Conservation (phyloP, 2,329 filamentous ascomycete genomes). For the Ophiobolus disseminans region DNA sequence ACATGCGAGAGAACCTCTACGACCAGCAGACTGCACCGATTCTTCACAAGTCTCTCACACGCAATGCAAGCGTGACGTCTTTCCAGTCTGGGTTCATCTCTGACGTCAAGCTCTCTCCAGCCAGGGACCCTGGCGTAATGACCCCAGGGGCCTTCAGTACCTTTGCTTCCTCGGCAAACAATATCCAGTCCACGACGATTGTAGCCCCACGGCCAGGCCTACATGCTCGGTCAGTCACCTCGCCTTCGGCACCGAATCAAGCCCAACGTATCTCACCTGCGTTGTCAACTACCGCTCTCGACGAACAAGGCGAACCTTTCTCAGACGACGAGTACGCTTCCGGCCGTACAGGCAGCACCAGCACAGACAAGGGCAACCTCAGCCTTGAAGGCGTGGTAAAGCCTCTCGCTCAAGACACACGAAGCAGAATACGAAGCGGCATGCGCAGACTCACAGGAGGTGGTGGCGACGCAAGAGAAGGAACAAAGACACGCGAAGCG, state of each 20-base stretch:
- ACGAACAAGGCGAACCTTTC: constrained; percentile 76
- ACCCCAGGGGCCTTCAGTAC: constrained; percentile 64
- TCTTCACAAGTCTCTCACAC: constrained; percentile 76
- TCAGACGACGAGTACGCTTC: constrained; percentile 76
- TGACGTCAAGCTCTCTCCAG: constrained; percentile 69
- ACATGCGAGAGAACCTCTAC: constrained; percentile 75
- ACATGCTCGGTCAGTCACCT: constrained; percentile 84
- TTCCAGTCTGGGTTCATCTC: constrained; percentile 85
- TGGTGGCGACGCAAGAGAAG: constrained; percentile 50
- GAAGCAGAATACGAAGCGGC: constrained; percentile 57
- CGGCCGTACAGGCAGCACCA: constrained; percentile 41
- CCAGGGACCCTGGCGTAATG: constrained; percentile 59
- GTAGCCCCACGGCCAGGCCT: constrained; percentile 65
- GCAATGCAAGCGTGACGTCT: constrained; percentile 74
- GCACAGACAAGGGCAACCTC: constrained; percentile 33
- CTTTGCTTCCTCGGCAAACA: constrained; percentile 34
- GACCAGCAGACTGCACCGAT: constrained; percentile 93
- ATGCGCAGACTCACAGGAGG: constrained; percentile 70
- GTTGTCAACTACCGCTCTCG: constrained; percentile 72
- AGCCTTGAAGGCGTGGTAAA: constrained; percentile 62
- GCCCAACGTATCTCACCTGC: constrained; percentile 55
- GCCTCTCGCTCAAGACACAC: constrained; percentile 63
- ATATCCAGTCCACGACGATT: constrained; percentile 23
- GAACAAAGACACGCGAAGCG: constrained; percentile 46
- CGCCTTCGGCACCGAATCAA: constrained; percentile 66